These are phyloP conservation scores for Glycine latifolia DNA, from an alignment of 306 rosid species.

Conservation along the genomic window DNA sequence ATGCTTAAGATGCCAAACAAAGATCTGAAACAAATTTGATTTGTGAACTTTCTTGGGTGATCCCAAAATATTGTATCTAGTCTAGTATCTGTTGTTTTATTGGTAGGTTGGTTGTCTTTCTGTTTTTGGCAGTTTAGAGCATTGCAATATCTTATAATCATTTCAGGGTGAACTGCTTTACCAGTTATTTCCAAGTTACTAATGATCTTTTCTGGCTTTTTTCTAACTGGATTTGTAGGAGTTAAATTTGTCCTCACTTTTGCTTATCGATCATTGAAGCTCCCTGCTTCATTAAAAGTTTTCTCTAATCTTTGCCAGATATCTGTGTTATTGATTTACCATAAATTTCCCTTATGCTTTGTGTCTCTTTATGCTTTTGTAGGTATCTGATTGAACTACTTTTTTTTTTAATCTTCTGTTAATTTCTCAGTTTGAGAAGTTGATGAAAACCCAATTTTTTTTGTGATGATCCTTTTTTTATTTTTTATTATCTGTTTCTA, in stretches of 20 bases:
- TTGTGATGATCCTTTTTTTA: background rate
- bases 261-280: background rate
- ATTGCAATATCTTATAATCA: background rate
- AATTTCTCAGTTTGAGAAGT: no score
- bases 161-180: background rate
- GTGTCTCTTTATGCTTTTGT: no score
- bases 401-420: no score
- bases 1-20: background rate
- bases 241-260: conserved; percentile 13
- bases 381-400: no score
- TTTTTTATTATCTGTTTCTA: background rate
- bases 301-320: background rate
- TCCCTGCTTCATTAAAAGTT: background rate
- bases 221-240: background rate
- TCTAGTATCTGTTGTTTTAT: background rate
- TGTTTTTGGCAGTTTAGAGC: conserved; percentile 15
- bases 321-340: no score
- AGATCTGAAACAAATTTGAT: background rate
- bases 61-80: background rate
- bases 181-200: background rate
- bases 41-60: conserved; percentile 13
- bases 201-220: background rate
- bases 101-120: conserved; percentile 10
- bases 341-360: no score
- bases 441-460: background rate